Evolutionary conservation across 768 basidiomycete species (phyloP).

Genomic region (Termitomyces heimii): DNA sequence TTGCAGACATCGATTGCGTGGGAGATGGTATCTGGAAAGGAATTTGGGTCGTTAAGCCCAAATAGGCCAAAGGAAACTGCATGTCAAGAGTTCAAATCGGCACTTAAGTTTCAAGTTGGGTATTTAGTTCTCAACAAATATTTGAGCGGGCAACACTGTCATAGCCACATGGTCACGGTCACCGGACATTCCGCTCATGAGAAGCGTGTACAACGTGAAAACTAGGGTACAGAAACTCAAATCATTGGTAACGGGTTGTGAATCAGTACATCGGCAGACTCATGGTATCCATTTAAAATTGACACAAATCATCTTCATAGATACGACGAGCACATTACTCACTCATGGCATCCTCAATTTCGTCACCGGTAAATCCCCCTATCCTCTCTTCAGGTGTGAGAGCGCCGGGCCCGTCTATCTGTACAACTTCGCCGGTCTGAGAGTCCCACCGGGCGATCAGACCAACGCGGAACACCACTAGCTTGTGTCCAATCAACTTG

Average conservation of each 20-base stretch:
- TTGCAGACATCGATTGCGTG: constrained; percentile 15
- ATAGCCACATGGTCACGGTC: not conserved
- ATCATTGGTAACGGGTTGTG: not conserved
- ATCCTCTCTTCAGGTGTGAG: constrained; percentile 27
- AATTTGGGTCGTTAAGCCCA: constrained; percentile 52
- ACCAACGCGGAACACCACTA: constrained; percentile 80
- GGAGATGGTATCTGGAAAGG: constrained; percentile 31
- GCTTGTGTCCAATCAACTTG: constrained; percentile 85
- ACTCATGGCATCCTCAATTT: constrained; percentile 40
- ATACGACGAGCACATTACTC: constrained; percentile 28
- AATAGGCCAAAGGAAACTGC: constrained; percentile 48
- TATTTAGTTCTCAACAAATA: not conserved
- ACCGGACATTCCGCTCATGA: not conserved
- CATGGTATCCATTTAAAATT: constrained; percentile 17
- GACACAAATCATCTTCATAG: constrained; percentile 1
- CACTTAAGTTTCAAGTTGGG: not conserved
- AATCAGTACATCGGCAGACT: not conserved
- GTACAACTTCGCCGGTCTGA: constrained; percentile 54
- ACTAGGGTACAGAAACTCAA: not conserved
- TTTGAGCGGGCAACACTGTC: not conserved
- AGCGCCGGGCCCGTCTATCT: constrained; percentile 44
- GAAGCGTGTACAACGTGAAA: not conserved
- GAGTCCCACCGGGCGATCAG: constrained; percentile 71
- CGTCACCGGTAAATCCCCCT: constrained; percentile 22
- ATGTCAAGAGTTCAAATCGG: constrained; percentile 21